Base-by-base conservation (phyloP, 2,329 filamentous ascomycete species). In the Trichophyton simii region DNA sequence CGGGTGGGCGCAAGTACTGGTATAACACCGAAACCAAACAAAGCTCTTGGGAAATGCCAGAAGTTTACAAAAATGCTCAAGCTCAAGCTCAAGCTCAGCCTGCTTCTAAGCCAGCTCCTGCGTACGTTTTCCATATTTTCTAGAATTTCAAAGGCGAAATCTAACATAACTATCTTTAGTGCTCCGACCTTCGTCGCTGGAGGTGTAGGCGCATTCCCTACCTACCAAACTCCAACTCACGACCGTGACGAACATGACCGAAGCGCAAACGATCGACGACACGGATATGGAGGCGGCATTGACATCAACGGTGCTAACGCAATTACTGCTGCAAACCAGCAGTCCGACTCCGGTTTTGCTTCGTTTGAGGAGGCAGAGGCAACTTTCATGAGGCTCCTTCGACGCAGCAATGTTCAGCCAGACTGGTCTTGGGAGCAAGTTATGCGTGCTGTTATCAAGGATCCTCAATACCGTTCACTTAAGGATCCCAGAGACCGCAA, bases 31-130 rank as follows among this genome's bases (percentile, higher is more conserved):
- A 95, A 74, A 91, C 89, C 52, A 91, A 92, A 75, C 83, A 91
- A 77, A 97, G 91, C 73, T 90, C 88, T 36, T 99, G 94, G 94
- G 87, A 91, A 70, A 91, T 96, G 82, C 94, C 94, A 61, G 88
- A 90, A 61, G 84, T 78, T 65, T 91, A 91, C 76, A 90, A 88
- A 71, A 81, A 82, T 67, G 88, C 89, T 63, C 78, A 91, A 62
- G 86, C 86, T 59, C 82, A 84, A 65, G 79, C 68, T 60, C 72
- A 44, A 18, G 41, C 68, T 60, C 72, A 72, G 61, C 71, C 75
- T 18, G 72, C 77, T 31, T 73, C 76, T 42, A 75, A 75, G 62
- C 75, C 77, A 38, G 67, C 74, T 44, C 72, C 76, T 63, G 73
- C 77, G 79, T 82, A 75, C 69, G 79, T 75, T 9, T 11, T 20